These are phyloP conservation scores for Diaporthe sp. DNA, from an alignment of 2,329 filamentous ascomycete genomes.

Conservation along the genomic window DNA sequence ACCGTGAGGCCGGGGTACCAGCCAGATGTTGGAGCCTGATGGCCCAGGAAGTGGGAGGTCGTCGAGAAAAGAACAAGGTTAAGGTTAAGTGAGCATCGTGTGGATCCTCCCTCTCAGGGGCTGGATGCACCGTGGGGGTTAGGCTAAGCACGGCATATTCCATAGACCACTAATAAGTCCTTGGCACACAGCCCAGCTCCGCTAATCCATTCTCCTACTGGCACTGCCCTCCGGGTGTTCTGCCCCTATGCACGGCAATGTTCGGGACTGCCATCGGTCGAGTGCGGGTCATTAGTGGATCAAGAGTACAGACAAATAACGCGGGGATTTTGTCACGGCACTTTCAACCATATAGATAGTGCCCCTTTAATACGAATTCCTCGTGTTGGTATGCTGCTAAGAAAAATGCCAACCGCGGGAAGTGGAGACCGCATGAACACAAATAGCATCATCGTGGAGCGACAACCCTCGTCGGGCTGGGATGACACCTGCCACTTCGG, in stretches of 20 bases:
- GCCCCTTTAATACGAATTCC: slow-evolving; percentile 19
- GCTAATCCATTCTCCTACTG: background rate
- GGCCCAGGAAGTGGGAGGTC: background rate
- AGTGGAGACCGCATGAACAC: slow-evolving; percentile 14
- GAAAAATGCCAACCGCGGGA: background rate
- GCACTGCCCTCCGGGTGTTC: background rate
- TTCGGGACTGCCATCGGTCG: background rate
- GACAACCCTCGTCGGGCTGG: slow-evolving; percentile 8
- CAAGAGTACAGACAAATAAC: background rate
- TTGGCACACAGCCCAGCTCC: background rate
- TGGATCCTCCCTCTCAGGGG: background rate
- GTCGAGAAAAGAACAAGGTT: background rate
- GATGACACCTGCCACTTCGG: slow-evolving; percentile 29
- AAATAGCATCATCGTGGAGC: slow-evolving; percentile 26
- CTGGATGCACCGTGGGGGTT: background rate
- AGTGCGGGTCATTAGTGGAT: background rate
- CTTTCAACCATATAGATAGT: background rate
- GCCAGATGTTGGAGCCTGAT: background rate
- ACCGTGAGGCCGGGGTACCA: background rate
- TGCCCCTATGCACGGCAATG: background rate
- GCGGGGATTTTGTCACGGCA: background rate
- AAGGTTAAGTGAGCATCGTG: background rate
- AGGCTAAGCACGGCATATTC: too few relatives aligned
- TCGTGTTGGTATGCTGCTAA: slow-evolving; percentile 9
- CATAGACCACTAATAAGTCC: background rate